Percentiles rank a stretch among this genome's conserved stretches.
phyloP scores from a whole-genome alignment of 768 basidiomycete genomes.

The Cubamyces lactineus region DNA sequence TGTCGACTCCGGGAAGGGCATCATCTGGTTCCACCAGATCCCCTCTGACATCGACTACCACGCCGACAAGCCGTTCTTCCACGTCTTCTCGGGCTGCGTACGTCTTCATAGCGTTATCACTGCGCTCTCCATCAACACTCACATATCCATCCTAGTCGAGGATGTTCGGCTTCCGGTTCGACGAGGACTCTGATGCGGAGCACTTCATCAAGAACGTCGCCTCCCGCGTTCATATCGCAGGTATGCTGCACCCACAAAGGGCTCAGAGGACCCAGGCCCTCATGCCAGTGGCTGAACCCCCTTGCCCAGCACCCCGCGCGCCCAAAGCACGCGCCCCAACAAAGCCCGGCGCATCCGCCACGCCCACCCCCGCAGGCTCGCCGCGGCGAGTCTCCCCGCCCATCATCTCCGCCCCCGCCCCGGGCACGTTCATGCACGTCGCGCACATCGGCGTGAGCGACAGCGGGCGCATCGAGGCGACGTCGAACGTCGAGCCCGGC shows the following conservation, averaged over 20 bases:
- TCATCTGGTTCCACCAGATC: conserved; percentile 71
- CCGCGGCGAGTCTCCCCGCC: conserved; percentile 37
- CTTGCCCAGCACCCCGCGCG: conserved; percentile 14
- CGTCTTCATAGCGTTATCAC: conserved; percentile 31
- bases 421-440: conserved; percentile 67
- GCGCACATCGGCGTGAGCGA: conserved; percentile 63
- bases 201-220: conserved; percentile 63
- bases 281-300: background rate
- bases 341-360: background rate
- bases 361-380: background rate
- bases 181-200: conserved; percentile 62
- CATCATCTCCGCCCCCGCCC: conserved; percentile 60
- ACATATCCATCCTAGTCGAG: conserved; percentile 34
- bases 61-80: conserved; percentile 90
- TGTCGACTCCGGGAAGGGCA: conserved; percentile 51
- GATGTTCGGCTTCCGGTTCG: conserved; percentile 59
- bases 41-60: conserved; percentile 68
- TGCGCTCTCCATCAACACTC: background rate
- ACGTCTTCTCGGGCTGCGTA: conserved; percentile 85
- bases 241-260: conserved; percentile 26
- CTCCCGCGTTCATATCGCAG: conserved; percentile 51
- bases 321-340: conserved; percentile 1
- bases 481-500: conserved; percentile 53
- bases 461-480: conserved; percentile 54
- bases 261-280: background rate